Conservation (phyloP, 2,329 filamentous ascomycete species). For the Aureobasidium sp. region DNA sequence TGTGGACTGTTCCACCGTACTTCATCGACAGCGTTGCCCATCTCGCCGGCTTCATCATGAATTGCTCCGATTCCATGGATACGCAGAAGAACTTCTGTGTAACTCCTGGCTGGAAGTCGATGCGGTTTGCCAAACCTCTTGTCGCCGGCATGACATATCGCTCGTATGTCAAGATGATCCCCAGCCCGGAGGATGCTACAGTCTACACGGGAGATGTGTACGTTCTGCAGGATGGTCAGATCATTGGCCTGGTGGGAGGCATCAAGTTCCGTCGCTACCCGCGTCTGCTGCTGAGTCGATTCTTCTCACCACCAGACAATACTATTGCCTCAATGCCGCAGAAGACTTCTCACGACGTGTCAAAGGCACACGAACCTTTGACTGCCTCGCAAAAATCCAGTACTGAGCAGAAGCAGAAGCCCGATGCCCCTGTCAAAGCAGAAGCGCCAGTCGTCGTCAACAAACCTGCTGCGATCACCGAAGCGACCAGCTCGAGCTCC, state of each 20-base stretch:
- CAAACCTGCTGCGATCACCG: not conserved
- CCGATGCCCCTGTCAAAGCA: not conserved
- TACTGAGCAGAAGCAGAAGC: not conserved
- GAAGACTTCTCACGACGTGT: too few species aligned
- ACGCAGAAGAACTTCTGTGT: conserved; percentile 17
- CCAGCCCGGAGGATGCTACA: conserved; percentile 13
- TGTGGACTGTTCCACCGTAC: conserved; percentile 28
- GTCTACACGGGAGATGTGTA: conserved; percentile 21
- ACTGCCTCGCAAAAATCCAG: not conserved
- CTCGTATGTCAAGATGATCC: not conserved
- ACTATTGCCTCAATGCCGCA: not conserved
- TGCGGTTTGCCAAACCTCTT: not conserved
- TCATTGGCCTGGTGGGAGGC: conserved; percentile 20
- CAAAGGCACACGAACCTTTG: too few species aligned
- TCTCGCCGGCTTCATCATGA: conserved; percentile 25
- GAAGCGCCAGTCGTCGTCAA: not conserved
- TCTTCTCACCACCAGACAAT: conserved; percentile 18
- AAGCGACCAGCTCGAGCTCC: not conserved
- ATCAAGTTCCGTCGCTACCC: conserved; percentile 33
- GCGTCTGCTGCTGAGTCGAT: conserved; percentile 32
- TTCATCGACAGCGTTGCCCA: conserved; percentile 23
- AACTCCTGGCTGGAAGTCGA: not conserved
- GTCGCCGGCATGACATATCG: not conserved
- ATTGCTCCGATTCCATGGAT: conserved; percentile 25
- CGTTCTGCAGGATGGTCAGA: conserved; percentile 19